Conservation (phyloP, 1,139 yeast species). For the Yamadazyma friedrichii region DNA sequence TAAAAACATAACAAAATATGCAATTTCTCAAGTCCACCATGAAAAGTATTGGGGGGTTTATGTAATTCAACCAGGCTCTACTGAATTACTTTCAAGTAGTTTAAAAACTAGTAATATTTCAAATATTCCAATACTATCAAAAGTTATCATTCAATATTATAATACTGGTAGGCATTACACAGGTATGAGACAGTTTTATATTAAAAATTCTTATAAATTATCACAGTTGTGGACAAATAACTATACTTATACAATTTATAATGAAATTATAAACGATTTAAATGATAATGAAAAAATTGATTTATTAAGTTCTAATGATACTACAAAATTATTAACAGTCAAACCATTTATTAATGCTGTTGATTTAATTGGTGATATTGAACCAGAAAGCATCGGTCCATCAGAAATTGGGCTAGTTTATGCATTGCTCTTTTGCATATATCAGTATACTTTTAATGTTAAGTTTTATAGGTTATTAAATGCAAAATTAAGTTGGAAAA, state of each 20-base stretch:
- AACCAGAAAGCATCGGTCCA: constrained; percentile 30
- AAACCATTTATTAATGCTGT: constrained; percentile 21
- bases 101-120: constrained; percentile 23
- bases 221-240: constrained; percentile 23
- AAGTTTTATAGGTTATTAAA: constrained; percentile 25
- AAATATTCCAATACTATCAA: constrained; percentile 15
- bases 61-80: constrained; percentile 45
- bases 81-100: constrained; percentile 33
- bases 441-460: constrained; percentile 28
- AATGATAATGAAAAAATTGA: background rate
- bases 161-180: constrained; percentile 55
- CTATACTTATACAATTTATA: constrained; percentile 8
- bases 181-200: constrained; percentile 5
- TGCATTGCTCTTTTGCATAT: constrained; percentile 33
- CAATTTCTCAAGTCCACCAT: constrained; percentile 39
- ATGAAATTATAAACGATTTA: constrained; percentile 1
- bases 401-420: constrained; percentile 34
- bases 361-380: constrained; percentile 25
- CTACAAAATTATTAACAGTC: constrained; percentile 20
- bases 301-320: constrained; percentile 15
- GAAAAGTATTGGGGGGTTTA: constrained; percentile 56
- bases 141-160: constrained; percentile 36
- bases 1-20: constrained; percentile 25
- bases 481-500: constrained; percentile 35
- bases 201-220: constrained; percentile 26